Evolutionary conservation across 176 grass and related monocot genomes (phyloP), one percentile per base, ranked within the genome.

Genomic region (Thinopyrum elongatum): DNA sequence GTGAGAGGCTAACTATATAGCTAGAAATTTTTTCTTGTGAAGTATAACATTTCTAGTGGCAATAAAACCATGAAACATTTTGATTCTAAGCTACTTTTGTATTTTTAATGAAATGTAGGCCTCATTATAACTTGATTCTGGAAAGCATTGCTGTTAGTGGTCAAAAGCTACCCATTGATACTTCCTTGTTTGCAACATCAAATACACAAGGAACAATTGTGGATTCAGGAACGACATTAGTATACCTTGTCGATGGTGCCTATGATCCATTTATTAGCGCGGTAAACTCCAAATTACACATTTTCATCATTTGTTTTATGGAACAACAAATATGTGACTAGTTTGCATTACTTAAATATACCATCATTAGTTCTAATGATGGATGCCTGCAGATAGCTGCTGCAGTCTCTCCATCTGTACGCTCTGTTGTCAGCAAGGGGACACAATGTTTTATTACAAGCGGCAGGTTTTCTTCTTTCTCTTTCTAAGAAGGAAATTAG

Each of bases 201-300:
- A 94, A 77, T 46, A 90, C 97, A 84, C 97, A 96, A 90, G 97
- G 97, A 86, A 99, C 97, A 39, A 94, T 99, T 74, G 86, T 99
- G 26, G 97, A 99, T 83, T 99, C 97, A 27, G 97, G 97, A 62
- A 99, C 97, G 62, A 99, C 97, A 77, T 82, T 99, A 75, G 94
- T 90, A 55, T 99, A 99, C 44, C 94, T 99, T 78, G 97, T 92
- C 34, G 92, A 99, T 63, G 90, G 90, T 74, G 90, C 92, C 65
- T 99, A 96, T 69, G 94, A 96, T 89, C 97, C 97, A 76, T 99
- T 99, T 91, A 73, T 99, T 85, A 94, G 80, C 73, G 90, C 97
- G 58, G 97, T 99, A 47, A 94, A 90, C 83, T 77, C 88, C 49
- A 65, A 81, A 68, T 69, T n/a, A 28, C 44, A 35, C 65, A 5